Evolutionary conservation across 805 yeast species (phyloP), one percentile per base, ranked within the genome.

Genomic region (Cyberlindnera xishuangbannaensis): DNA sequence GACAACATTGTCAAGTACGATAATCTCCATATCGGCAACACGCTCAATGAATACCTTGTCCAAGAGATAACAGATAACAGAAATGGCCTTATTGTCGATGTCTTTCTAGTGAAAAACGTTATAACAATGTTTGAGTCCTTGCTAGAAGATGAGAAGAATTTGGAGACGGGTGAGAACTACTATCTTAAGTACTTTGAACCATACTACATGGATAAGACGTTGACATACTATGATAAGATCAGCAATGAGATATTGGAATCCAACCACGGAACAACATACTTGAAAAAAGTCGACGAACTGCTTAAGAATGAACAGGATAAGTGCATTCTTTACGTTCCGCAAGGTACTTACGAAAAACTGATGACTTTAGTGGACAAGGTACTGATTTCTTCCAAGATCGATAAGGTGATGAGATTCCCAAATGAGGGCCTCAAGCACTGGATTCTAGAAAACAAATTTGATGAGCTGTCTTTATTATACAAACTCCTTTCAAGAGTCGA

Each of bases 121-220:
- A 68, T 85, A 12, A 65, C 64, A 26, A 83, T 88, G 87, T 67
- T 84, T 52, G 92, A 84, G 48, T 60, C 78, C 6, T 58, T 84
- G 22, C 57, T 66, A 5, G 81, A 74, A 36, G 65, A 62, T 34
- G 51, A 47, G n/a, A 46, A 51, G 22, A 50, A 39, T 18, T 22
- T 46, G 6, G 63, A 55, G n/a, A 53, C 59, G 15, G 70, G 72
- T 5, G 87, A 78, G 37, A 78, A 72, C 34, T 80, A 76, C 43
- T 86, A 82, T 49, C 61, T 66, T 17, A 68, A 65, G 14, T 67
- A 61, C 27, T 82, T 87, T 53, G 95, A 85, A 46, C 87, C 85
- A 0, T 58, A 53, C 31, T 67, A 84, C 27, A 48, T 84, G 31
- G 51, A 61, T 4, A 67, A 67, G 20, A 73, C 90, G 1, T 71